A percentile compares a stretch with the other conserved stretches of the same genome.
phyloP scores from a whole-genome alignment of 139 green algal species.

The Diplosphaera chodatii region DNA sequence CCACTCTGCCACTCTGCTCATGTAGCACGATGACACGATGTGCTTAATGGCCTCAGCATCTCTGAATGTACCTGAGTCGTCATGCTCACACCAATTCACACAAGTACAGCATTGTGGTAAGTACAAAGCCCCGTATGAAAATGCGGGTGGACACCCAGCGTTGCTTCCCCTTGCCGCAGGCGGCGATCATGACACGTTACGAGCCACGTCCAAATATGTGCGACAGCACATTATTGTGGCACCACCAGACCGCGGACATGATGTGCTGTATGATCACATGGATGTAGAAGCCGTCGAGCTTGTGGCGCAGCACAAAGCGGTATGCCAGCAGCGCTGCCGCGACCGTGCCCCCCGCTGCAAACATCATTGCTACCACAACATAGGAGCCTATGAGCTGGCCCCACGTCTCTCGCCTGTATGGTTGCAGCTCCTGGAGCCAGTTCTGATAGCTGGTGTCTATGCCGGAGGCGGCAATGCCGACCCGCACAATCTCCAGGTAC shows the following conservation, averaged over 20 bases:
- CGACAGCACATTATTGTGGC: not conserved
- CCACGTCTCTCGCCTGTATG: not conserved
- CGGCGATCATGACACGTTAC: too few species aligned
- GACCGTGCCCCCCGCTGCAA: not conserved
- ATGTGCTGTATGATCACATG: not conserved
- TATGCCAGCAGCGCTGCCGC: not conserved
- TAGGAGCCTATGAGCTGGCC: not conserved
- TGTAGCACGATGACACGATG: too few species aligned
- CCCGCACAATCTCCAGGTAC: not conserved
- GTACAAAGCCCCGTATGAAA: too few species aligned
- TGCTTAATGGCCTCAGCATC: too few species aligned
- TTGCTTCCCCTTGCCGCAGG: too few species aligned
- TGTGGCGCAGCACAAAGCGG: not conserved
- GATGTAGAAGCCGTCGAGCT: not conserved
- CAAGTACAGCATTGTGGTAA: too few species aligned
- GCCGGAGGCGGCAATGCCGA: not conserved
- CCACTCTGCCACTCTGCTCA: too few species aligned
- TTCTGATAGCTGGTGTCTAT: not conserved
- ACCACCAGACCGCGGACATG: not conserved
- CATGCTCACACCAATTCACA: too few species aligned
- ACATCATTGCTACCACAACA: not conserved
- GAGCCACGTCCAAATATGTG: not conserved
- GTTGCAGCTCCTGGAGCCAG: not conserved
- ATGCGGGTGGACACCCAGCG: too few species aligned
- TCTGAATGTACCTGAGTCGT: too few species aligned